phyloP scores from a whole-genome alignment of 768 basidiomycete genomes.

The Grammothele lineata region DNA sequence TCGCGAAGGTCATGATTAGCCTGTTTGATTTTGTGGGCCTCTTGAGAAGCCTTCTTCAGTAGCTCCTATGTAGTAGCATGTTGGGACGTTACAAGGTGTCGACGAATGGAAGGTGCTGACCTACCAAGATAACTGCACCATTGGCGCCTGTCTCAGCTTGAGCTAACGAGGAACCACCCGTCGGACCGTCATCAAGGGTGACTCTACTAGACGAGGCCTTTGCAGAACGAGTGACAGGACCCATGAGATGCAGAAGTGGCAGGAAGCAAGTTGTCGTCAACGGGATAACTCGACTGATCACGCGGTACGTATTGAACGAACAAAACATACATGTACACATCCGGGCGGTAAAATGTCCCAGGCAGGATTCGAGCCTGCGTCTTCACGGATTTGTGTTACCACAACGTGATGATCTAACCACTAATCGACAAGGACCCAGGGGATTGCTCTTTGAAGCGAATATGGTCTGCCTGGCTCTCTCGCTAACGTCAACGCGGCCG shows the following conservation, averaged over 20 bases:
- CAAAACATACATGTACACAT: background rate
- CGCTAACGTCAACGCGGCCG: no score
- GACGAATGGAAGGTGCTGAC: no score
- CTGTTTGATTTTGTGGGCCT: slow-evolving; percentile 9
- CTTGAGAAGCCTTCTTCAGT: slow-evolving; percentile 8
- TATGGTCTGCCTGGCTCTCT: no score
- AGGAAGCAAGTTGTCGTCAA: no score
- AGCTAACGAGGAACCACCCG: no score
- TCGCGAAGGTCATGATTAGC: slow-evolving; percentile 12
- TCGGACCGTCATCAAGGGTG: no score
- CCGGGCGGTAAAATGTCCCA: slow-evolving; percentile 1
- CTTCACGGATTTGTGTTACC: slow-evolving; percentile 13
- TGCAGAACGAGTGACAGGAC: slow-evolving; percentile 5
- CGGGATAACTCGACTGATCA: no score
- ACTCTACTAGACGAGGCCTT: no score
- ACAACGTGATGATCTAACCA: slow-evolving; percentile 19
- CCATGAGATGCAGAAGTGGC: background rate
- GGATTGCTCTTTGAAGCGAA: no score
- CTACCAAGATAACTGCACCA: no score
- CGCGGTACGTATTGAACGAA: background rate
- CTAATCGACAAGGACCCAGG: slow-evolving; percentile 16
- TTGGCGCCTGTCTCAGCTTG: no score
- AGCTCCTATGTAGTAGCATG: background rate
- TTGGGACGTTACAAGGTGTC: no score
- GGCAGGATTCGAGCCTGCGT: slow-evolving; percentile 17